Evolutionary conservation across 306 rosid genomes (phyloP).

Genomic region (Quercus bicolor): DNA sequence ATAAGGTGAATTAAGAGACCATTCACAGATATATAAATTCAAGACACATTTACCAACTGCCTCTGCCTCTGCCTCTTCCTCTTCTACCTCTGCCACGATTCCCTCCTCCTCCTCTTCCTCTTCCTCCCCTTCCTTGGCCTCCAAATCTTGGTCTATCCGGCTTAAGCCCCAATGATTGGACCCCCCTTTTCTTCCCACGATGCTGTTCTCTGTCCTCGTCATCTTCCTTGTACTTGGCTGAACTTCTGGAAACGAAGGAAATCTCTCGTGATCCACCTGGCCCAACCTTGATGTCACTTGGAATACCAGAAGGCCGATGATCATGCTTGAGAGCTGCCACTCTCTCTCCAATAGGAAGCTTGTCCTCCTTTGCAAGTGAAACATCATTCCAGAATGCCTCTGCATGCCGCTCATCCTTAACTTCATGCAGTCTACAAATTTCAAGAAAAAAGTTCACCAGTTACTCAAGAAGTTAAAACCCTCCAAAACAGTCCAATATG

Average conservation of each 20-base stretch:
- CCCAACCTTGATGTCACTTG: constrained; percentile 61
- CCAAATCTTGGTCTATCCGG: constrained; percentile 29
- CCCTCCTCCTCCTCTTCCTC: constrained; percentile 35
- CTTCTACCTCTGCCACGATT: constrained; percentile 12
- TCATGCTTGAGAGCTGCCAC: constrained; percentile 49
- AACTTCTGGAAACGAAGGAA: constrained; percentile 69
- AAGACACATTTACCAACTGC: constrained; percentile 4
- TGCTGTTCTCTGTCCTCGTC: constrained; percentile 35
- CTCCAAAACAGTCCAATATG: not conserved
- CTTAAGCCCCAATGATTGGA: constrained; percentile 62
- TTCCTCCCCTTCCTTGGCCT: constrained; percentile 36
- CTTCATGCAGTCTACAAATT: constrained; percentile 66
- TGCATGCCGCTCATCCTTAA: constrained; percentile 83
- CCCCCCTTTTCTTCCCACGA: constrained; percentile 58
- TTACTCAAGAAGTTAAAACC: not conserved
- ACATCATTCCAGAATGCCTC: constrained; percentile 75
- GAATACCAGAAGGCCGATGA: constrained; percentile 31
- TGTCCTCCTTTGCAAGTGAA: constrained; percentile 72
- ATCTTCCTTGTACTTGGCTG: constrained; percentile 63
- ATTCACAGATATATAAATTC: not conserved
- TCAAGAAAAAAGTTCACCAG: not conserved
- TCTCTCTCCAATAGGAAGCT: constrained; percentile 82
- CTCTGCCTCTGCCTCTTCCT: constrained; percentile 38
- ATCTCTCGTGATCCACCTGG: constrained; percentile 89
- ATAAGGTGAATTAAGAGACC: not conserved